phyloP scores from a whole-genome alignment of 768 basidiomycete species.

The Calvatia gigantea region DNA sequence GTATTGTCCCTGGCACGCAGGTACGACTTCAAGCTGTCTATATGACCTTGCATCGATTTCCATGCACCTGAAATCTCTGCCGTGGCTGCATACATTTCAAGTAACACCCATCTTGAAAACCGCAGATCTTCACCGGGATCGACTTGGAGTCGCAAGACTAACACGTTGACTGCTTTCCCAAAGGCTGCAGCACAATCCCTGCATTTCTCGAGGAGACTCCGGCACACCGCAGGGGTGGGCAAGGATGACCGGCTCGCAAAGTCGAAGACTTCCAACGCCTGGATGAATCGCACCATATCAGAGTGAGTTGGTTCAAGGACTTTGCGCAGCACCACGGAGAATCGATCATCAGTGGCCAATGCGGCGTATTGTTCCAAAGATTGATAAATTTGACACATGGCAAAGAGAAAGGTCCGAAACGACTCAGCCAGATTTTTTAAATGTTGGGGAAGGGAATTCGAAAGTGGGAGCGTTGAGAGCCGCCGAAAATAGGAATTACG shows the following conservation, averaged over 20 bases:
- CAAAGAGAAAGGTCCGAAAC: slow-evolving; percentile 90
- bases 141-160: slow-evolving; percentile 77
- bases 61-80: slow-evolving; percentile 88
- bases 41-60: slow-evolving; percentile 69
- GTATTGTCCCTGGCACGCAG: slow-evolving; percentile 34
- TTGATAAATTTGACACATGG: slow-evolving; percentile 87
- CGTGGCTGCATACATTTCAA: slow-evolving; percentile 86
- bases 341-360: slow-evolving; percentile 77
- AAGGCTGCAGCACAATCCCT: slow-evolving; percentile 82
- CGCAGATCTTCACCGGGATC: slow-evolving; percentile 77
- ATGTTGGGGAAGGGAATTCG: slow-evolving; percentile 65
- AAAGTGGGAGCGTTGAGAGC: slow-evolving; percentile 73
- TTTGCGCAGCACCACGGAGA: slow-evolving; percentile 76
- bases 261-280: slow-evolving; percentile 90
- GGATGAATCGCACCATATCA: slow-evolving; percentile 82
- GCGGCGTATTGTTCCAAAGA: slow-evolving; percentile 84
- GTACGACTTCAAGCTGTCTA: slow-evolving; percentile 66
- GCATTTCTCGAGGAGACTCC: slow-evolving; percentile 77
- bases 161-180: slow-evolving; percentile 81
- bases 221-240: slow-evolving; percentile 72
- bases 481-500: slow-evolving; percentile 93
- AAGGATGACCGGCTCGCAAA: slow-evolving; percentile 62
- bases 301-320: slow-evolving; percentile 82
- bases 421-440: slow-evolving; percentile 76
- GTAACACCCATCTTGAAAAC: slow-evolving; percentile 79